phyloP scores from a whole-genome alignment of 352 stramenopile genomes.

The Phytophthora idaei region DNA sequence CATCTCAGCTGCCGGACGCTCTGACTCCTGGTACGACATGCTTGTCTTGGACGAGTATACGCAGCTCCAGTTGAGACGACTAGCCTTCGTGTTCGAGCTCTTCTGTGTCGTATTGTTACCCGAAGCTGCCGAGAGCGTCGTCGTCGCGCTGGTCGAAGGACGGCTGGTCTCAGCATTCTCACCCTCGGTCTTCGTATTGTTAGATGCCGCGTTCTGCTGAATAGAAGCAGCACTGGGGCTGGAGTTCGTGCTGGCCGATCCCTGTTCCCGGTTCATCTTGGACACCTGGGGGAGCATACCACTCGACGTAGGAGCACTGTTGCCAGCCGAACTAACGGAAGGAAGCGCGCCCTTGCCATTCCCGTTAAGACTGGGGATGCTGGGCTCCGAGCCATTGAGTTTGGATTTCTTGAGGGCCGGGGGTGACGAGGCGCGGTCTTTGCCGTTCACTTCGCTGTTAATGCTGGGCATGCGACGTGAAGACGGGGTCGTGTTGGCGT shows the following conservation, averaged over 20 bases:
- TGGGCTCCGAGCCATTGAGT: slow-evolving; percentile 53
- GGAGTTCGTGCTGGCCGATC: slow-evolving; percentile 53
- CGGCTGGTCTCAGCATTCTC: slow-evolving; percentile 35
- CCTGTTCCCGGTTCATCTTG: slow-evolving; percentile 68
- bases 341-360: slow-evolving; percentile 71
- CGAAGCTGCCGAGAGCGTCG: slow-evolving; percentile 35
- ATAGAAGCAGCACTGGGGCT: slow-evolving; percentile 47
- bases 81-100: slow-evolving; percentile 80
- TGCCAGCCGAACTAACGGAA: slow-evolving; percentile 42
- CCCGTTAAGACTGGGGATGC: slow-evolving; percentile 65
- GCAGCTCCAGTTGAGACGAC: slow-evolving; percentile 86
- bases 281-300: slow-evolving; percentile 49
- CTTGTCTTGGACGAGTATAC: slow-evolving; percentile 79
- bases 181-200: slow-evolving; percentile 39
- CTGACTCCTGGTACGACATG: slow-evolving; percentile 75
- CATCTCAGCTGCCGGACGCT: slow-evolving; percentile 84
- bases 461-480: slow-evolving; percentile 71
- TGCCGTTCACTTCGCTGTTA: slow-evolving; percentile 70
- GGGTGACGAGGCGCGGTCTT: slow-evolving; percentile 56
- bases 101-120: slow-evolving; percentile 72
- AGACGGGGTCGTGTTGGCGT: slow-evolving; percentile 61
- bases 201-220: slow-evolving; percentile 42
- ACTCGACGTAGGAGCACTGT: slow-evolving; percentile 26
- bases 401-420: slow-evolving; percentile 85
- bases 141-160: slow-evolving; percentile 19